These are phyloP conservation scores for Neofusicoccum cordaticola DNA, from an alignment of 2,329 filamentous ascomycete species.

Conservation along the genomic window DNA sequence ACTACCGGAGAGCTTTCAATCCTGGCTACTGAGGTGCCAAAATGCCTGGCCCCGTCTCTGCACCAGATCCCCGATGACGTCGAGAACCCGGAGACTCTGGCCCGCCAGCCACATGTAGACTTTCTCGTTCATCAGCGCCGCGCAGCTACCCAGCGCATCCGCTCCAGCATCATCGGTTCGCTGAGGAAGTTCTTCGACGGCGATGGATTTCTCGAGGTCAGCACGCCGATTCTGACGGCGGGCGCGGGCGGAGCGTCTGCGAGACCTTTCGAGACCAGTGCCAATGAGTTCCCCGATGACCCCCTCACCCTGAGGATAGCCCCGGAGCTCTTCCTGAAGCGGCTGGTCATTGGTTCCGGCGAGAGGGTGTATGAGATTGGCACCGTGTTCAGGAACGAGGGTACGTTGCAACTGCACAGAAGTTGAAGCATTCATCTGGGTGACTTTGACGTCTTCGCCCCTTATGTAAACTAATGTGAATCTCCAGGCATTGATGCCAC, in stretches of 20 bases:
- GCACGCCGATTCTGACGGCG: conserved; percentile 81
- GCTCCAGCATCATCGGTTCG: conserved; percentile 70
- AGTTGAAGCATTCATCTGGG: no score
- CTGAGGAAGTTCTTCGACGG: conserved; percentile 72
- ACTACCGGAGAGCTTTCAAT: conserved; percentile 74
- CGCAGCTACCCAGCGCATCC: conserved; percentile 68
- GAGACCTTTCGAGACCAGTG: conserved; percentile 76
- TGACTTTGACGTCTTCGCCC: no score
- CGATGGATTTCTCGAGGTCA: conserved; percentile 77
- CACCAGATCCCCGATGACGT: conserved; percentile 73
- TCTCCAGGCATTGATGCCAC: conserved; percentile 67
- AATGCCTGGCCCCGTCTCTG: conserved; percentile 72
- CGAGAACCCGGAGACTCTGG: conserved; percentile 67
- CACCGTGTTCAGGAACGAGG: conserved; percentile 88
- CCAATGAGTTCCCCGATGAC: conserved; percentile 71
- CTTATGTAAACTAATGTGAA: neutral
- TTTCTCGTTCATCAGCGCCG: conserved; percentile 71
- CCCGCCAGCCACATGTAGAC: conserved; percentile 79
- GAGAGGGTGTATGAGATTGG: conserved; percentile 92
- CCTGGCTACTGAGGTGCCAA: conserved; percentile 64
- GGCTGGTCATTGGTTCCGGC: conserved; percentile 83
- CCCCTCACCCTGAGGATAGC: conserved; percentile 80
- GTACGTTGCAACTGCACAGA: conserved; percentile 37
- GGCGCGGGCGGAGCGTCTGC: conserved; percentile 85
- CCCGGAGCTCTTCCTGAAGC: conserved; percentile 92